Base-by-base conservation (phyloP, 1,284 basidiomycete species). In the Phellopilus nigrolimitatus region DNA sequence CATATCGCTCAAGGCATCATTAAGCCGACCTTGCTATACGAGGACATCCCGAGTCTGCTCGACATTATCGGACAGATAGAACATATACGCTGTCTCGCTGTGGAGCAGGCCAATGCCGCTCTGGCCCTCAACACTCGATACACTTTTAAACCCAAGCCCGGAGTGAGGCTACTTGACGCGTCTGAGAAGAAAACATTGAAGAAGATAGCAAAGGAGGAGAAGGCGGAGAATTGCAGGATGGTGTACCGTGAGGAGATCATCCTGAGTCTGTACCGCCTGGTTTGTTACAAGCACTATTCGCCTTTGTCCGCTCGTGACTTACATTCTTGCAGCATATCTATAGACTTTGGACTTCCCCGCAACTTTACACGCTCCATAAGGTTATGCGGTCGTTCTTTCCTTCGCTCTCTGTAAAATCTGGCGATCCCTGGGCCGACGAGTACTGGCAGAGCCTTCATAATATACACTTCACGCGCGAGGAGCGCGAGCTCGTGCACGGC, bases 351-450 rank as follows among this genome's bases (percentile, higher is more conserved):
- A 47, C 39, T 2, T 42, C 45, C 12, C 45, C 38, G 21, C 12
- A 47, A 19, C 33, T 33, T 4, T 28, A 47, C 21, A 42, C 21
- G 8, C 38, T 53, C n/a, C n/a, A 21, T 10, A 36, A 36, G 21
- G 19, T 41, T 22, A 53, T 53, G 45, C 27, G 40, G n/a, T 28
- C 27, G 36, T 53, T 47, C 40, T 53, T 53, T 31, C 51, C 51
- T 6, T 53, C 51, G 19, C 36, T 42, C 12, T 34, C 13, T 37
- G 30, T 34, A 19, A 30, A 39, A 4, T 30, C 39, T 1, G 51
- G 46, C 10, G 46, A 53, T 30, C 21, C 34, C 28, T 34, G 42
- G 21, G 51, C 38, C 17, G 51, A 53, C 15, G 30, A 41, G 9
- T n/a, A 25, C n/a, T 53, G 51, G 51, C 9, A 12, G 15, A 17